Conservation (phyloP, 495 filamentous ascomycete genomes). For the Entonaema liquescens region DNA sequence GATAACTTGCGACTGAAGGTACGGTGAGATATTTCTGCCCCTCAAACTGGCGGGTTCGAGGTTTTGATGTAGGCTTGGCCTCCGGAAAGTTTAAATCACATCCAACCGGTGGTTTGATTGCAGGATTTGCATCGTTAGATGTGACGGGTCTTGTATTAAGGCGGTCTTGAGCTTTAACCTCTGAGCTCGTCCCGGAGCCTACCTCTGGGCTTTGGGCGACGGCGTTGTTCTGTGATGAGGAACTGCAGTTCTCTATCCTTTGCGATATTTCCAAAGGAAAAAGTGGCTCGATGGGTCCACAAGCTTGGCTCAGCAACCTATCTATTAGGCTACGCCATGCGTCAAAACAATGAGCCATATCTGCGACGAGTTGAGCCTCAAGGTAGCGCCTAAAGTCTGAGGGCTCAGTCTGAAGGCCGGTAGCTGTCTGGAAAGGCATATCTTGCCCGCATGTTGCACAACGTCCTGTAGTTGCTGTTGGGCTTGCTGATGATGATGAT, state of each 20-base stretch:
- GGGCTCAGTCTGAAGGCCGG: constrained; percentile 20
- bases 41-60: not conserved
- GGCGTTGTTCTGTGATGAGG: not conserved
- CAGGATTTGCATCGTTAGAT: not conserved
- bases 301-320: not conserved
- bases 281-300: not conserved
- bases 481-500: too few relatives aligned
- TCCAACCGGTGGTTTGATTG: not conserved
- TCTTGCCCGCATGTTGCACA: too few relatives aligned
- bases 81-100: not conserved
- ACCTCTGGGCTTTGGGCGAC: not conserved
- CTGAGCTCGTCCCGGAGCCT: not conserved
- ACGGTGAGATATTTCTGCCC: not conserved
- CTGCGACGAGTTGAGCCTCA: constrained; percentile 13
- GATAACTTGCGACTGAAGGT: not conserved
- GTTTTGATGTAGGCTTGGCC: not conserved
- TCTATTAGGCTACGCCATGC: constrained; percentile 16
- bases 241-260: too few relatives aligned
- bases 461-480: too few relatives aligned
- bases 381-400: constrained; percentile 16
- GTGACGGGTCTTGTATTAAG: not conserved
- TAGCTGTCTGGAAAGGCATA: constrained; percentile 18
- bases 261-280: too few relatives aligned
- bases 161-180: not conserved
- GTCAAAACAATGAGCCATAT: constrained; percentile 8